phyloP scores from a whole-genome alignment of 164 flowering plant species.

The Chimonanthus praecox region DNA sequence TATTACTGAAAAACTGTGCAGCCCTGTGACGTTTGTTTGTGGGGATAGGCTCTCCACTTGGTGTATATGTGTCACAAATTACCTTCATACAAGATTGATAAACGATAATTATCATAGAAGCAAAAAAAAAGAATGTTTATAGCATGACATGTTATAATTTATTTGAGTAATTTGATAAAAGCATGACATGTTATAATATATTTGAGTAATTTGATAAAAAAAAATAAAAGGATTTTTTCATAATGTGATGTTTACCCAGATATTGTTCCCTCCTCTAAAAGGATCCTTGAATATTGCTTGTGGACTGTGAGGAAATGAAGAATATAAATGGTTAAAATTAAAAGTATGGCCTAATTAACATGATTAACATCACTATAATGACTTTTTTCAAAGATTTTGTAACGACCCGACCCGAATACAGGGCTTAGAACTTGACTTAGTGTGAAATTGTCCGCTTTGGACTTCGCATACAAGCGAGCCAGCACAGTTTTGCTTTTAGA shows the following conservation, averaged over 20 bases:
- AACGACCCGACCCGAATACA: too few species aligned
- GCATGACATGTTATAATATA: too few species aligned
- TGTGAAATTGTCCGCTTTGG: too few species aligned
- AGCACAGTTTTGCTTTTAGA: too few species aligned
- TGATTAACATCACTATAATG: neutral
- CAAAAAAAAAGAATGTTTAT: neutral
- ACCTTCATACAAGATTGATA: constrained; percentile 38
- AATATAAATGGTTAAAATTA: neutral
- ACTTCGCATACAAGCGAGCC: too few species aligned
- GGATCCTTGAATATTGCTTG: constrained; percentile 97
- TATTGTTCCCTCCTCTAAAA: constrained; percentile 92
- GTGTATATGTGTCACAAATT: constrained; percentile 88
- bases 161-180: neutral
- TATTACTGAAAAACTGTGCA: constrained; percentile 69
- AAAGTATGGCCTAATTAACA: neutral
- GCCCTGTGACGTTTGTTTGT: constrained; percentile 87
- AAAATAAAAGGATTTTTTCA: neutral
- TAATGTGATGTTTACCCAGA: constrained; percentile 53
- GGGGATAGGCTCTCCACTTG: constrained; percentile 92
- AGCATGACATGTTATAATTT: neutral
- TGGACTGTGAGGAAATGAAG: constrained; percentile 44
- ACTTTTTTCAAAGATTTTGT: neutral
- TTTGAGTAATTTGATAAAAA: neutral
- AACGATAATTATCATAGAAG: neutral
- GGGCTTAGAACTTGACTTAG: too few species aligned